Percentiles rank a stretch among this genome's conserved stretches.
phyloP scores from a whole-genome alignment of 257 asterid species.

The Solanum clarkiae region DNA sequence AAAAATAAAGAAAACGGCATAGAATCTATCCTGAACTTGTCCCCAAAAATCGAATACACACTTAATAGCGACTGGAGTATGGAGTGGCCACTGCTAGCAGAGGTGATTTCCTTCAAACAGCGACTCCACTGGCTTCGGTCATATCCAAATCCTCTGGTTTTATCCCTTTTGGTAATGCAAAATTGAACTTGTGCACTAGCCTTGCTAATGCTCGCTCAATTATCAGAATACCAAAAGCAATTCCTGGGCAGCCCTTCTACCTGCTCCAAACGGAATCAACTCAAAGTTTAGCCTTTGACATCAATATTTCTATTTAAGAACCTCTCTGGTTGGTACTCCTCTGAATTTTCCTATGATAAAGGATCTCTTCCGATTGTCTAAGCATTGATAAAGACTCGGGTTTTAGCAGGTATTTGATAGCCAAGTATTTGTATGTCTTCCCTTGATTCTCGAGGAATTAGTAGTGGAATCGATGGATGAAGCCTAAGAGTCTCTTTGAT shows the following conservation, averaged over 20 bases:
- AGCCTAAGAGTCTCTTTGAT: not conserved
- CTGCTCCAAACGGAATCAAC: too few species aligned
- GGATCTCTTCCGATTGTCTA: not conserved
- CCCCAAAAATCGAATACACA: too few species aligned
- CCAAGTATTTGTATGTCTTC: not conserved
- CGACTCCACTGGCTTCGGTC: not conserved
- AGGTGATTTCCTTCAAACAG: not conserved
- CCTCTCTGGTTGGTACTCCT: not conserved
- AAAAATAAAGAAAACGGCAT: too few species aligned
- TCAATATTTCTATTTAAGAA: not conserved
- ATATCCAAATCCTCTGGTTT: not conserved
- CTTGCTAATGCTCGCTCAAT: not conserved
- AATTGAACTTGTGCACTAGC: not conserved
- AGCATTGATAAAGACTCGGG: not conserved
- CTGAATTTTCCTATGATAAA: not conserved
- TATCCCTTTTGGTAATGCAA: not conserved
- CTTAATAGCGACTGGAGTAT: not conserved
- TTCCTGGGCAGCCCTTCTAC: too few species aligned
- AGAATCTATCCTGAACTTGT: too few species aligned
- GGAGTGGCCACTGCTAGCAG: not conserved
- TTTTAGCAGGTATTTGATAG: not conserved
- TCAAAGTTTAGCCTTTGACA: too few species aligned
- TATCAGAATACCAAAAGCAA: not conserved
- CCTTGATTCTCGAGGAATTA: not conserved
- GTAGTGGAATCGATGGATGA: not conserved